These are phyloP conservation scores for Calonectria fujianensis DNA, from an alignment of 2,329 filamentous ascomycete species.

Conservation along the genomic window DNA sequence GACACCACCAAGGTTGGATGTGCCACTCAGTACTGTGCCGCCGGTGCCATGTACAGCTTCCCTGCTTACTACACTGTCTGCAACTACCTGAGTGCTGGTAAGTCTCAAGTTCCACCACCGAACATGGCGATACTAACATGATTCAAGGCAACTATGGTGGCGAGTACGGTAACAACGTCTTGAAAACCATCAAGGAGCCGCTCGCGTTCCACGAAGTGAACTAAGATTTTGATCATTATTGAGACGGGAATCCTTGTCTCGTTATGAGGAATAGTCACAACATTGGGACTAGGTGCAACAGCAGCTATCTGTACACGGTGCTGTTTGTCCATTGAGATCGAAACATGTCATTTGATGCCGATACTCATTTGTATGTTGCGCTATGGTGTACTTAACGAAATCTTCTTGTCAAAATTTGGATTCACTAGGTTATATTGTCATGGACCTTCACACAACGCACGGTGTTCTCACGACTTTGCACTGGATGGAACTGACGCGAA, in stretches of 20 bases:
- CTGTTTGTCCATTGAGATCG: constrained; percentile 44
- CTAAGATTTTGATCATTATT: constrained; percentile 25
- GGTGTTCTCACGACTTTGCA: constrained; percentile 52
- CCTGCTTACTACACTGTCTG: constrained; percentile 87
- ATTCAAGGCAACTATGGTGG: constrained; percentile 71
- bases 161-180: constrained; percentile 70
- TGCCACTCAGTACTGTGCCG: constrained; percentile 82
- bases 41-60: constrained; percentile 69
- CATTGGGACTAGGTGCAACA: constrained; percentile 43
- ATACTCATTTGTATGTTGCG: constrained; percentile 62
- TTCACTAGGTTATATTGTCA: constrained; percentile 50
- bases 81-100: constrained; percentile 86
- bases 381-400: constrained; percentile 58
- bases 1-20: constrained; percentile 62
- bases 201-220: no score
- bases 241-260: constrained; percentile 30
- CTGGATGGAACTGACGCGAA: constrained; percentile 51
- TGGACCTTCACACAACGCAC: constrained; percentile 47
- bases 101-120: constrained; percentile 52
- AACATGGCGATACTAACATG: constrained; percentile 6
- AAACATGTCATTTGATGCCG: constrained; percentile 53
- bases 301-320: constrained; percentile 42
- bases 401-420: constrained; percentile 53
- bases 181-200: constrained; percentile 47
- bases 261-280: constrained; percentile 37